Evolutionary conservation across 2,329 filamentous ascomycete species (phyloP).

Genomic region (Xylaria sp.): DNA sequence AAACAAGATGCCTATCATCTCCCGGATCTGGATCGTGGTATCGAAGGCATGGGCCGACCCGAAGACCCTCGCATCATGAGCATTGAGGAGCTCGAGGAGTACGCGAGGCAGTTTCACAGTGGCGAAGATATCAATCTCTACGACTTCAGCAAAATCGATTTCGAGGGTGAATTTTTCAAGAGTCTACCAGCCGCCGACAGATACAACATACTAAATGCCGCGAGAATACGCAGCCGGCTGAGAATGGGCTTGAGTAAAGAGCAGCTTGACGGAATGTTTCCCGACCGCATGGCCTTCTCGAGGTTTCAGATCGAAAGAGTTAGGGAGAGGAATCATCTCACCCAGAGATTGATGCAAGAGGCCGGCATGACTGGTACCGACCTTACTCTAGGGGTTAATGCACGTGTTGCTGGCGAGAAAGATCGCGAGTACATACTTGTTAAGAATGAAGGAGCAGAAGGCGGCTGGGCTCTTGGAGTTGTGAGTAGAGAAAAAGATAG

Average conservation of each 20-base stretch:
- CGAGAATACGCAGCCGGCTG: conserved; percentile 82
- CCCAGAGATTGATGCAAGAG: conserved; percentile 91
- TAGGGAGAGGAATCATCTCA: conserved; percentile 89
- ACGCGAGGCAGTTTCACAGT: conserved; percentile 87
- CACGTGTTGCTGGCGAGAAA: conserved; percentile 80
- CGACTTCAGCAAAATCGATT: conserved; percentile 98
- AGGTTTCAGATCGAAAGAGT: conserved; percentile 96
- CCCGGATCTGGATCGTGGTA: conserved; percentile 78
- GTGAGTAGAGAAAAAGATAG: conserved; percentile 84
- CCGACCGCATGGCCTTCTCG: conserved; percentile 95
- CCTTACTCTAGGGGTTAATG: conserved; percentile 67
- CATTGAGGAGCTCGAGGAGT: conserved; percentile 89
- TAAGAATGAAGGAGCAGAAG: conserved; percentile 92
- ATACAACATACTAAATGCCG: conserved; percentile 97
- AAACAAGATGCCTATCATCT: conserved; percentile 96
- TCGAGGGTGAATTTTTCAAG: conserved; percentile 92
- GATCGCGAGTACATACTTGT: conserved; percentile 95
- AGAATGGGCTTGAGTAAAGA: conserved; percentile 97
- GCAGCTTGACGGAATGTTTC: conserved; percentile 95
- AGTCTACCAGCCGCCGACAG: conserved; percentile 87
- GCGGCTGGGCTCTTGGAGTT: conserved; percentile 94
- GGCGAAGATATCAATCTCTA: conserved; percentile 92
- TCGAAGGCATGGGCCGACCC: conserved; percentile 84
- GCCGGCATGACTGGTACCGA: conserved; percentile 86
- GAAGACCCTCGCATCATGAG: conserved; percentile 98